Conservation (phyloP, 768 basidiomycete species). For the Tremella fuciformis region DNA sequence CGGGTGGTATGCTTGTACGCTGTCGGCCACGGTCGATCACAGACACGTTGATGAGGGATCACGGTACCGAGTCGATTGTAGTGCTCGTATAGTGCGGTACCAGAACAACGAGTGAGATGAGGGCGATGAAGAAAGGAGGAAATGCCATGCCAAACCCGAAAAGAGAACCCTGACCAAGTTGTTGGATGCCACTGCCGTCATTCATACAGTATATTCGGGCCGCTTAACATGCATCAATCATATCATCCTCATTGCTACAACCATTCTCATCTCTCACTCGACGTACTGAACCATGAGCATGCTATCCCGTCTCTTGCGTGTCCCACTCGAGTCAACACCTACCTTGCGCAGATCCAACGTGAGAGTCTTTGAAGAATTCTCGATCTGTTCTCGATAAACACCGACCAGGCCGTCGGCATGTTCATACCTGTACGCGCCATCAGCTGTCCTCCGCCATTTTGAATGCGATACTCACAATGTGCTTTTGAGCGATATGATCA, state of each 20-base stretch:
- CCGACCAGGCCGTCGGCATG: constrained; percentile 86
- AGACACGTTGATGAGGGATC: too few species aligned
- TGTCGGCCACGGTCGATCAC: too few species aligned
- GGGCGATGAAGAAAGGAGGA: too few species aligned
- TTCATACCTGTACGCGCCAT: constrained; percentile 60
- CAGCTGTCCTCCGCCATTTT: constrained; percentile 6
- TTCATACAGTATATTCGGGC: too few species aligned
- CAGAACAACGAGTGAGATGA: too few species aligned
- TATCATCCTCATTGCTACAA: neutral
- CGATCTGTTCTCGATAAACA: constrained; percentile 88
- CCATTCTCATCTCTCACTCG: too few species aligned
- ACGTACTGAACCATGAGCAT: constrained; percentile 3
- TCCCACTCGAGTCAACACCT: neutral
- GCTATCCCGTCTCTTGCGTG: neutral
- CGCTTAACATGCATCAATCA: constrained; percentile 1
- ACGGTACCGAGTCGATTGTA: too few species aligned
- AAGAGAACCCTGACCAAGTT: too few species aligned
- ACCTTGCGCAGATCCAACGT: constrained; percentile 71
- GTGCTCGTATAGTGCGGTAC: too few species aligned
- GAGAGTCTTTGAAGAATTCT: constrained; percentile 85
- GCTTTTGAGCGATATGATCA: constrained; percentile 94
- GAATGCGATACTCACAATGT: constrained; percentile 59
- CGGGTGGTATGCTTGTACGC: too few species aligned
- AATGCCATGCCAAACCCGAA: too few species aligned
- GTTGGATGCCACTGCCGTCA: too few species aligned